phyloP scores from a whole-genome alignment of 129 eudicot genomes.

The Artemisia annua region DNA sequence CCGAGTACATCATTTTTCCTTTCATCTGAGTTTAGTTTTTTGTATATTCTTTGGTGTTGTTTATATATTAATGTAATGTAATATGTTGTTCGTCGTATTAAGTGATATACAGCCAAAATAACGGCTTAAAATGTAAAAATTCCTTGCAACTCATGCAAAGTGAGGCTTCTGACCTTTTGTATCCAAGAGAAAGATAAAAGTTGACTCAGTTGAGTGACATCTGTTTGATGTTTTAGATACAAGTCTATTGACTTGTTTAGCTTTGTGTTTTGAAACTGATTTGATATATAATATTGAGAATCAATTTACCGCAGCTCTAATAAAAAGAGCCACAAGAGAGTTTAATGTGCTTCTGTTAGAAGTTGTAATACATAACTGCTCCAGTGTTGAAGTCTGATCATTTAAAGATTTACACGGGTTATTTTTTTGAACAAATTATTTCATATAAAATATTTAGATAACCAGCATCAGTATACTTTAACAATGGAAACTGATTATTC shows the following conservation, averaged over 20 bases:
- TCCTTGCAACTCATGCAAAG: not conserved
- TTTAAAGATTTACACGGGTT: too few relatives aligned
- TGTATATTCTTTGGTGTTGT: too few relatives aligned
- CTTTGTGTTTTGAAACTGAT: too few relatives aligned
- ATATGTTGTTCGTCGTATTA: not conserved
- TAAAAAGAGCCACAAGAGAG: too few relatives aligned
- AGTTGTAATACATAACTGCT: too few relatives aligned
- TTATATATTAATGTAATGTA: constrained; percentile 14
- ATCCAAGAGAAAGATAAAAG: not conserved
- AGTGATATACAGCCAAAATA: constrained; percentile 17
- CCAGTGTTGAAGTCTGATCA: too few relatives aligned
- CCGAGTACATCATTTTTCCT: constrained; percentile 87
- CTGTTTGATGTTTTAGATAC: not conserved
- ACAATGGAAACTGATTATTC: too few relatives aligned
- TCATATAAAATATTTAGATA: too few relatives aligned
- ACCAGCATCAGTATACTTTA: too few relatives aligned
- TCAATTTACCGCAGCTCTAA: not conserved
- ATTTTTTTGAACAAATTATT: too few relatives aligned
- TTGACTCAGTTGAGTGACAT: constrained; percentile 1
- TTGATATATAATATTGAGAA: not conserved
- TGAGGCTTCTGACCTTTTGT: not conserved
- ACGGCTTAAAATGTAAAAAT: constrained; percentile 6
- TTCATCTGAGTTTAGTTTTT: constrained; percentile 43
- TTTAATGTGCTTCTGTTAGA: too few relatives aligned
- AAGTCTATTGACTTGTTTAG: not conserved